Evolutionary conservation across 768 basidiomycete species (phyloP).

Genomic region (Postia placenta): DNA sequence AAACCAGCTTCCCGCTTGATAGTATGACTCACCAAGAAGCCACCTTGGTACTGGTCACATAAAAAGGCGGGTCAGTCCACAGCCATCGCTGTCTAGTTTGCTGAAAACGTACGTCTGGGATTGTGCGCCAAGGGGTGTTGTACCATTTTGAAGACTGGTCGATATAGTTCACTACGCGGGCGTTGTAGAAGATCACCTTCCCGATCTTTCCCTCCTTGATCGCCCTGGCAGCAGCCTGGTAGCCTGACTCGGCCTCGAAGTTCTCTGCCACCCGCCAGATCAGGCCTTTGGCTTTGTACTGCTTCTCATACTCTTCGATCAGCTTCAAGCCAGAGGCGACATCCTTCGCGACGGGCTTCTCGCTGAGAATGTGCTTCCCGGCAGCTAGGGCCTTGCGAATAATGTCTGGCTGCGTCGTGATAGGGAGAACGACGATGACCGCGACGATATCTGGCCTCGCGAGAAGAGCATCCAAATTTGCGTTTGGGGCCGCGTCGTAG

Average conservation of each 20-base stretch:
- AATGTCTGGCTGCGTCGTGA: slow-evolving; percentile 64
- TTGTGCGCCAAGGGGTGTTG: slow-evolving; percentile 77
- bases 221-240: slow-evolving; percentile 38
- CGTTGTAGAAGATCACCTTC: slow-evolving; percentile 60
- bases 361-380: slow-evolving; percentile 85
- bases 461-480: slow-evolving; percentile 57
- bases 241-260: slow-evolving; percentile 62
- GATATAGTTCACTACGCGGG: slow-evolving; percentile 44
- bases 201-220: slow-evolving; percentile 65
- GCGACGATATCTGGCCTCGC: slow-evolving; percentile 61
- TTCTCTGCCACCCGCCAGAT: slow-evolving; percentile 84
- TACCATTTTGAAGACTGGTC: slow-evolving; percentile 68
- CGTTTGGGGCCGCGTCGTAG: slow-evolving; percentile 46
- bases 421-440: slow-evolving; percentile 75
- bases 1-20: slow-evolving; percentile 3
- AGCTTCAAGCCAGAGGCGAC: slow-evolving; percentile 57
- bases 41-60: slow-evolving; percentile 61
- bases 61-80: neutral
- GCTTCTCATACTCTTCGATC: slow-evolving; percentile 58
- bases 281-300: slow-evolving; percentile 61
- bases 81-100: too few species aligned
- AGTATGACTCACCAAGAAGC: slow-evolving; percentile 67
- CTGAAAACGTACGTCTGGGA: slow-evolving; percentile 66
- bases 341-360: slow-evolving; percentile 80
- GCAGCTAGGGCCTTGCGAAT: slow-evolving; percentile 58